phyloP scores from a whole-genome alignment of 106 monocot species.

The Triglochin maritima region DNA sequence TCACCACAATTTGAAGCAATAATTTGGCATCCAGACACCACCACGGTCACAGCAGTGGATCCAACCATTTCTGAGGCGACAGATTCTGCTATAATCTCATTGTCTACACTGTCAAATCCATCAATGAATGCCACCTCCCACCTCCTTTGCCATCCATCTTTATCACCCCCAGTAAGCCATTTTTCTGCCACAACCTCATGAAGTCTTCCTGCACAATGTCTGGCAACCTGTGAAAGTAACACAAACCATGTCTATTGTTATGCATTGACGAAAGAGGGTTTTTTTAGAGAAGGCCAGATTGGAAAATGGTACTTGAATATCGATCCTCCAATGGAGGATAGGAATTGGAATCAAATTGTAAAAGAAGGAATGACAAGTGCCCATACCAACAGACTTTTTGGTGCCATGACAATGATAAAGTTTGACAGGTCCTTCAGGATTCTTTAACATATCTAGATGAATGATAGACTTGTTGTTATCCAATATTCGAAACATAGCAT shows the following conservation, averaged over 20 bases:
- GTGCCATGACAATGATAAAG: no score
- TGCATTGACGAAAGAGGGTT: neutral
- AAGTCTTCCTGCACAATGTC: conserved; percentile 24
- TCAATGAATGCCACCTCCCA: conserved; percentile 32
- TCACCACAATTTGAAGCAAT: conserved; percentile 44
- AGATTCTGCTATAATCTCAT: conserved; percentile 20
- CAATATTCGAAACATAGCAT: no score
- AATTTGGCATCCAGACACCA: conserved; percentile 38
- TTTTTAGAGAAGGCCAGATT: no score
- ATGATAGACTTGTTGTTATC: no score
- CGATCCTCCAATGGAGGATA: no score
- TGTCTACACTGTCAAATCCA: conserved; percentile 28
- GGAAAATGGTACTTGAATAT: no score
- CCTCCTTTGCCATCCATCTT: conserved; percentile 27
- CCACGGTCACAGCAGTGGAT: conserved; percentile 29
- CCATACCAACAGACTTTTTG: no score
- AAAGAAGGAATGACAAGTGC: no score
- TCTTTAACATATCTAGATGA: no score
- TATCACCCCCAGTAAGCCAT: conserved; percentile 11
- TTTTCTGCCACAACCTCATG: conserved; percentile 30
- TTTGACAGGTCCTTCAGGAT: no score
- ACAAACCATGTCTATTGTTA: neutral
- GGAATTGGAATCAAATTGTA: no score
- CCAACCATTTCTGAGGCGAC: conserved; percentile 35
- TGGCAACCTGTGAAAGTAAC: conserved; percentile 24